A percentile compares a stretch with the other conserved stretches of the same genome.
Evolutionary conservation across 2,329 filamentous ascomycete genomes (phyloP).

Genomic region (Stachybotrys echinatus): DNA sequence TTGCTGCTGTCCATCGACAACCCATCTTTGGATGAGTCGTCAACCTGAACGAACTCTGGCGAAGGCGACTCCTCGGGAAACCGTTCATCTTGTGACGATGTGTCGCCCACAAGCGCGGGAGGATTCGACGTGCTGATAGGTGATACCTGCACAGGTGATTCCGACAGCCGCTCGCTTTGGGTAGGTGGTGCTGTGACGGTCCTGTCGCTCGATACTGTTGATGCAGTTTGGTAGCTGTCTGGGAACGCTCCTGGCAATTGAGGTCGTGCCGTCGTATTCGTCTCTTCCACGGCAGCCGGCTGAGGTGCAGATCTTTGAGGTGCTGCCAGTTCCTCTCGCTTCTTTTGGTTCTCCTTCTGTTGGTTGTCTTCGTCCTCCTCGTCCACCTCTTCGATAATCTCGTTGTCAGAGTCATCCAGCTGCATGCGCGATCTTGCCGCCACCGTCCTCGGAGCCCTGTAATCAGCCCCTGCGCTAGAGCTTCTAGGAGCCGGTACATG

Average conservation of each 20-base stretch:
- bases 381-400: slow-evolving; percentile 45
- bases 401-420: slow-evolving; percentile 66
- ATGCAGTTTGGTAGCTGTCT: slow-evolving; percentile 30
- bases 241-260: slow-evolving; percentile 34
- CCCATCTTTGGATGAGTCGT: slow-evolving; percentile 28
- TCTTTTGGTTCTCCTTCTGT: slow-evolving; percentile 9
- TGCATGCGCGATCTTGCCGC: slow-evolving; percentile 56
- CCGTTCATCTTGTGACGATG: slow-evolving; percentile 63
- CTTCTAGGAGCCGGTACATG: slow-evolving; percentile 17
- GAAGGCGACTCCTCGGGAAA: slow-evolving; percentile 62
- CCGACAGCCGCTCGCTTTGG: slow-evolving; percentile 47
- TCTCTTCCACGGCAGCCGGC: slow-evolving; percentile 11
- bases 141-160: slow-evolving; percentile 65
- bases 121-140: slow-evolving; percentile 42
- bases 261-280: slow-evolving; percentile 19
- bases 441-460: slow-evolving; percentile 44
- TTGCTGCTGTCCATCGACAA: slow-evolving; percentile 29
- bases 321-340: not conserved
- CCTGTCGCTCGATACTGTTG: slow-evolving; percentile 25
- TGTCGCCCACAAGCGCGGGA: slow-evolving; percentile 65
- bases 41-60: slow-evolving; percentile 50
- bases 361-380: slow-evolving; percentile 39
- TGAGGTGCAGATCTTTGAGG: slow-evolving; percentile 8
- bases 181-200: slow-evolving; percentile 18
- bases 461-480: slow-evolving; percentile 33